Conservation (phyloP, 768 basidiomycete genomes). For the Suillus ampliporus region DNA sequence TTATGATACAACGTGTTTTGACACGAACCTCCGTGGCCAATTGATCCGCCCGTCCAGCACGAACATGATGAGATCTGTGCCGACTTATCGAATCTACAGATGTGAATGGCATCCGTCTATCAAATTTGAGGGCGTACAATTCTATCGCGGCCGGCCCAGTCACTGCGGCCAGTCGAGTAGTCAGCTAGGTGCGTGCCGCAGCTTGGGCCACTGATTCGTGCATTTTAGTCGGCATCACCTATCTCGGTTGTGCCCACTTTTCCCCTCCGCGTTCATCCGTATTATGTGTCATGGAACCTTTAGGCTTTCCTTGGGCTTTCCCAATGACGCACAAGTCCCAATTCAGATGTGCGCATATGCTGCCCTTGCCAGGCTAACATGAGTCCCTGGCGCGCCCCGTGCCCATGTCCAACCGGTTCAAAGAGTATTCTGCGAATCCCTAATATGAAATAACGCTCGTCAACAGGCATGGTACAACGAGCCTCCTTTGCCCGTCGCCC, state of each 20-base stretch:
- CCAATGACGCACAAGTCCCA: not conserved
- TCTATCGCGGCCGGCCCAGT: not conserved
- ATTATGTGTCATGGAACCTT: not conserved
- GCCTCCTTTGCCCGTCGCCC: slow-evolving; percentile 6
- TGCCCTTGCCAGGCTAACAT: not conserved
- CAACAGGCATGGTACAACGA: slow-evolving; percentile 2
- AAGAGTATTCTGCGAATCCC: not conserved
- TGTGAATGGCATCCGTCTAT: not conserved
- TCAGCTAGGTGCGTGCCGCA: not conserved
- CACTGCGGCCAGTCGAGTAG: not conserved
- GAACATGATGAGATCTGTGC: not conserved
- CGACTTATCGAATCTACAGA: not conserved
- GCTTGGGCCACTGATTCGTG: not conserved
- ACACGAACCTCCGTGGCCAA: not conserved
- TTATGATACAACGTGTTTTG: not conserved
- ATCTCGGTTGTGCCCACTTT: not conserved
- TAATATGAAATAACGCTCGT: slow-evolving; percentile 1
- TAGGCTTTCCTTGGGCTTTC: not conserved
- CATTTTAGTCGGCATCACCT: not conserved
- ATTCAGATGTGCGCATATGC: not conserved
- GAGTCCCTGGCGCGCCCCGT: not conserved
- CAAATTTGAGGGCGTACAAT: not conserved
- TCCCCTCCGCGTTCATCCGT: not conserved
- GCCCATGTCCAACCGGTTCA: not conserved
- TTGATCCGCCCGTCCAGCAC: not conserved